Conservation (phyloP, 2,329 filamentous ascomycete species). For the Exophiala sp. region DNA sequence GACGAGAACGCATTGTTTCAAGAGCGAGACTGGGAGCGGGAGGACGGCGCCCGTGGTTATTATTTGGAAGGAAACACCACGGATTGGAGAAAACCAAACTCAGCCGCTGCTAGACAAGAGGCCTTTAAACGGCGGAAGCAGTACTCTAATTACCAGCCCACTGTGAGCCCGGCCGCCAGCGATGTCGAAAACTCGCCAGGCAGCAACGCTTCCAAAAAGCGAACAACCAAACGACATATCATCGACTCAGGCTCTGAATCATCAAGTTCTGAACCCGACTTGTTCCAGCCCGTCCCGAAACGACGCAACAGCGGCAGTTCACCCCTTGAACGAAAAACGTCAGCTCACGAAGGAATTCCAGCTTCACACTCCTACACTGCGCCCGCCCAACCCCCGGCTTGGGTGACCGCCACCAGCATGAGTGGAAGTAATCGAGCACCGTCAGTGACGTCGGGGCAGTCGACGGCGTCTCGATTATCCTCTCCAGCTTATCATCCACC, state of each 20-base stretch:
- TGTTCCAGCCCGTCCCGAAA: conserved; percentile 15
- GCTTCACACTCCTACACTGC: conserved; percentile 10
- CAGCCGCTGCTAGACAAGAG: conserved; percentile 34
- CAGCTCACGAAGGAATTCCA: conserved; percentile 6
- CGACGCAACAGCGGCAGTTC: conserved; percentile 19
- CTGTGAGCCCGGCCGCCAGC: conserved; percentile 34
- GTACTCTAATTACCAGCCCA: conserved; percentile 34
- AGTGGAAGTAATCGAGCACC: conserved; percentile 10
- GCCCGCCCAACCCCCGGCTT: conserved; percentile 4
- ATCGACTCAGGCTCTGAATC: conserved; percentile 27
- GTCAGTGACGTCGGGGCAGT: conserved; percentile 16
- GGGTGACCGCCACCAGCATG: conserved; percentile 3
- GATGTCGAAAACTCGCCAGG: conserved; percentile 31
- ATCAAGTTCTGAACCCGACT: conserved; percentile 22
- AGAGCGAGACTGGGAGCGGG: conserved; percentile 23
- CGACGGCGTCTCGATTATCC: conserved; percentile 15
- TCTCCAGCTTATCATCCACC: conserved; percentile 23
- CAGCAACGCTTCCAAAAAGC: conserved; percentile 20
- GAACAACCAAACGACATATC: conserved; percentile 19
- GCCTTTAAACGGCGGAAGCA: conserved; percentile 31
- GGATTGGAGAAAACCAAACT: conserved; percentile 37
- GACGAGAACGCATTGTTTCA: conserved; percentile 24
- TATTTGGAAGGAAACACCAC: conserved; percentile 35
- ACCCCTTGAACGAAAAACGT: conserved; percentile 11
- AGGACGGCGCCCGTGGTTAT: conserved; percentile 30